These are phyloP conservation scores for Phragmites australis DNA, from an alignment of 176 grass and related monocot genomes.

Conservation along the genomic window DNA sequence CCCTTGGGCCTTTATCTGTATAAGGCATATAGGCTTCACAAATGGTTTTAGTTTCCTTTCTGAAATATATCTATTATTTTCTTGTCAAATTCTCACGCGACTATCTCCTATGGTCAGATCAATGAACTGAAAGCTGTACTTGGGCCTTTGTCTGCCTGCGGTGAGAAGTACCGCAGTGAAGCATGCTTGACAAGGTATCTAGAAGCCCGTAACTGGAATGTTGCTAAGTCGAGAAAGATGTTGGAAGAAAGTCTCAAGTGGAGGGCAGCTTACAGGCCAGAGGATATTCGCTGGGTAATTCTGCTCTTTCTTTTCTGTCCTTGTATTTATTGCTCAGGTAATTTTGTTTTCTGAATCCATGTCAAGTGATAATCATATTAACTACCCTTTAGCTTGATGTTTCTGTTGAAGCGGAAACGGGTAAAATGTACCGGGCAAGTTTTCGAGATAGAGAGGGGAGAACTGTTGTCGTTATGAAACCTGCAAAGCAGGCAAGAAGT, in stretches of 20 bases:
- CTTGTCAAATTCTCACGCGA: conserved; percentile 15
- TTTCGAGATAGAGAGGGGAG: conserved; percentile 78
- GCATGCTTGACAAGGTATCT: conserved; percentile 75
- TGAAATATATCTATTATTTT: not conserved
- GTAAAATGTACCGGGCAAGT: conserved; percentile 73
- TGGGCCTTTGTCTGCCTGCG: conserved; percentile 49
- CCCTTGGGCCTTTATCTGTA: not conserved
- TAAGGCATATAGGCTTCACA: not conserved
- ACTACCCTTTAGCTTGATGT: conserved; percentile 56
- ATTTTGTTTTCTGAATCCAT: not conserved
- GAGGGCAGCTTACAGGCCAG: conserved; percentile 67
- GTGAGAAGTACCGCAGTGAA: conserved; percentile 55
- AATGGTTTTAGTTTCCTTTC: not conserved
- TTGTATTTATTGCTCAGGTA: not conserved
- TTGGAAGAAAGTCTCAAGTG: conserved; percentile 84
- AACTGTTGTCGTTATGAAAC: conserved; percentile 68
- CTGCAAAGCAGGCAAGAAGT: conserved; percentile 63
- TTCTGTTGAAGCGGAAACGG: conserved; percentile 75
- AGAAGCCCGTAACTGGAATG: conserved; percentile 71
- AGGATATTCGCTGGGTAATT: conserved; percentile 82
- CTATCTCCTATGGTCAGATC: conserved; percentile 47
- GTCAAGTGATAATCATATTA: not conserved
- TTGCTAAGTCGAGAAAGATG: conserved; percentile 78
- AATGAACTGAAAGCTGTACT: conserved; percentile 62
- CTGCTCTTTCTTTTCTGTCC: not conserved